phyloP scores from a whole-genome alignment of 2,329 filamentous ascomycete species.

The Colletotrichum sp. region DNA sequence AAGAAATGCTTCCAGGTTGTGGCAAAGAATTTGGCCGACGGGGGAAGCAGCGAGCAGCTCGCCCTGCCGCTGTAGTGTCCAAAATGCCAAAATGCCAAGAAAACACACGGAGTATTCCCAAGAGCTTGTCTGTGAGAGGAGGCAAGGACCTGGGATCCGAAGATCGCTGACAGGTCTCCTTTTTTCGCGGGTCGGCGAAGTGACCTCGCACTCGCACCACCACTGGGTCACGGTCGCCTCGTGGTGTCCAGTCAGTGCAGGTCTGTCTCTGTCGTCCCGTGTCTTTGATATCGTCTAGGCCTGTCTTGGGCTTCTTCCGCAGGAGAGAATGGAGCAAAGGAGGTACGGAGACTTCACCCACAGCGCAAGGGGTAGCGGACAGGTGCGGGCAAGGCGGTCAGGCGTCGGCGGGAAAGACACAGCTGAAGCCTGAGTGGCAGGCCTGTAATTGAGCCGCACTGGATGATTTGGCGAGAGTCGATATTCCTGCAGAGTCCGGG shows the following conservation, averaged over 20 bases:
- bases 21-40: conserved; percentile 6
- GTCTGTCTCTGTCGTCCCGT: neutral
- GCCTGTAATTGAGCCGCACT: conserved; percentile 12
- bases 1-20: neutral
- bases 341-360: neutral
- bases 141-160: neutral
- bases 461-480: neutral
- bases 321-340: neutral
- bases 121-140: neutral
- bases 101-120: neutral
- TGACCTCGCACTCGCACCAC: neutral
- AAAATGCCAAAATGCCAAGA: neutral
- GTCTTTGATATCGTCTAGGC: conserved; percentile 6
- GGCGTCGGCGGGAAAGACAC: neutral
- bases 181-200: neutral
- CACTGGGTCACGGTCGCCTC: neutral
- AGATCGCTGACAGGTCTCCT: neutral
- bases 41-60: neutral
- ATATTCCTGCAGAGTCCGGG: conserved; percentile 13
- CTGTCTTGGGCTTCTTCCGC: neutral
- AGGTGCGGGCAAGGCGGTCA: neutral
- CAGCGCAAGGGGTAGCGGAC: neutral
- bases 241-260: neutral
- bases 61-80: neutral
- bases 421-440: neutral